Conservation (phyloP, 768 basidiomycete species). For the Panus rudis region DNA sequence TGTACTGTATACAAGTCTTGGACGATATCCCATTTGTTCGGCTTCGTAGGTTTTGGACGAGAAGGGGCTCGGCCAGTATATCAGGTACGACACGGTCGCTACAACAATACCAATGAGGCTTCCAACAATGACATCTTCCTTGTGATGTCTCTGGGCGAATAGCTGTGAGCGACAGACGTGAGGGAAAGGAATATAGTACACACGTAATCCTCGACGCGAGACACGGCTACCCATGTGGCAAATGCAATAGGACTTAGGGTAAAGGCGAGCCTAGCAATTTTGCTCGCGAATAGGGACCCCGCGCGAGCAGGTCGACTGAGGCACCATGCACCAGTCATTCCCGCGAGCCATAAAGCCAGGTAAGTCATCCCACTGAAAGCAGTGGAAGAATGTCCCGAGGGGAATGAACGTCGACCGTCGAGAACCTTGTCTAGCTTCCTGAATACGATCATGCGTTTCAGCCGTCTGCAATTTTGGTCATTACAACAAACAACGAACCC, state of each 20-base stretch:
- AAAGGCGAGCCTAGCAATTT: constrained; percentile 38
- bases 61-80: constrained; percentile 65
- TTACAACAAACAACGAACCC: constrained; percentile 34
- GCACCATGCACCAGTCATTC: constrained; percentile 57
- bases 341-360: constrained; percentile 53
- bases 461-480: not conserved
- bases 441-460: not conserved
- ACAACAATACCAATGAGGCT: constrained; percentile 48
- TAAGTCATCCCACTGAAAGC: constrained; percentile 63
- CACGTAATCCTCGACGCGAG: constrained; percentile 61
- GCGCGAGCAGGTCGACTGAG: constrained; percentile 32
- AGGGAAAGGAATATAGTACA: constrained; percentile 18
- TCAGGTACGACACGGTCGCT: constrained; percentile 43
- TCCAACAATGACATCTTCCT: constrained; percentile 63
- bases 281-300: constrained; percentile 37
- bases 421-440: constrained; percentile 31
- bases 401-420: constrained; percentile 57
- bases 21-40: constrained; percentile 18
- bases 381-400: constrained; percentile 63
- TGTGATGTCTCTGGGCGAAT: constrained; percentile 48
- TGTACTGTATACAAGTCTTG: constrained; percentile 36
- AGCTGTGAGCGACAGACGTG: not conserved
- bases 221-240: constrained; percentile 55
- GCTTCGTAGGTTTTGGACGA: constrained; percentile 14
- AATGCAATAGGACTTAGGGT: constrained; percentile 48